phyloP scores from a whole-genome alignment of 2,329 filamentous ascomycete genomes.

The Monilinia vaccinii-corymbosi region DNA sequence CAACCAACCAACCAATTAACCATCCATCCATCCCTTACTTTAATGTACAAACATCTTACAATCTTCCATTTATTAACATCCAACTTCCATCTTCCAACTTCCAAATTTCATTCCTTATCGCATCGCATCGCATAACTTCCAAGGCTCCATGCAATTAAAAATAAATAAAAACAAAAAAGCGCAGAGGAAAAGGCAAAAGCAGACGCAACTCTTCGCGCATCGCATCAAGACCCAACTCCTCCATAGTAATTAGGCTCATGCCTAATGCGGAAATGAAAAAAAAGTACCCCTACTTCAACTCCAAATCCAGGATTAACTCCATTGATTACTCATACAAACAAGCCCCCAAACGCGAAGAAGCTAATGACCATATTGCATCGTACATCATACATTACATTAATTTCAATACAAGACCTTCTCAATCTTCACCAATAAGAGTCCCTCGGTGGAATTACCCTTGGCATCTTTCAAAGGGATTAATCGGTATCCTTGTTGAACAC shows the following conservation, averaged over 20 bases:
- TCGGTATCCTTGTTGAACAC: slow-evolving; percentile 65
- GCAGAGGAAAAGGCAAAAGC: too few relatives aligned
- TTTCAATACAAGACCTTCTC: slow-evolving; percentile 40
- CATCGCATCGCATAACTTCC: too few relatives aligned
- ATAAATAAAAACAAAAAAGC: too few relatives aligned
- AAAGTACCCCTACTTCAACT: not conserved
- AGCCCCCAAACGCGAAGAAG: not conserved
- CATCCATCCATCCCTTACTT: not conserved
- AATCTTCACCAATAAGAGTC: slow-evolving; percentile 65
- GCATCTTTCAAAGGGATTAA: slow-evolving; percentile 68
- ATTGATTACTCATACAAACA: not conserved
- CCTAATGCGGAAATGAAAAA: not conserved
- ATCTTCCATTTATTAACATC: too few relatives aligned
- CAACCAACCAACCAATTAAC: not conserved
- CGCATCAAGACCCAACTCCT: not conserved
- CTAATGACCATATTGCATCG: not conserved
- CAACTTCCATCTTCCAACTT: too few relatives aligned
- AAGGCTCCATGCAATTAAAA: too few relatives aligned
- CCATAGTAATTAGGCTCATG: not conserved
- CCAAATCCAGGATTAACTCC: not conserved
- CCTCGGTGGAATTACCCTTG: slow-evolving; percentile 55
- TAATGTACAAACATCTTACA: not conserved
- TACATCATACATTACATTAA: slow-evolving; percentile 3
- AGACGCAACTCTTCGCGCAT: not conserved
- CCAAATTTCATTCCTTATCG: too few relatives aligned